Percentiles rank a stretch among this genome's conserved stretches.
Evolutionary conservation across 2,329 filamentous ascomycete species (phyloP).

Genomic region (Trichoderma pleuroti): DNA sequence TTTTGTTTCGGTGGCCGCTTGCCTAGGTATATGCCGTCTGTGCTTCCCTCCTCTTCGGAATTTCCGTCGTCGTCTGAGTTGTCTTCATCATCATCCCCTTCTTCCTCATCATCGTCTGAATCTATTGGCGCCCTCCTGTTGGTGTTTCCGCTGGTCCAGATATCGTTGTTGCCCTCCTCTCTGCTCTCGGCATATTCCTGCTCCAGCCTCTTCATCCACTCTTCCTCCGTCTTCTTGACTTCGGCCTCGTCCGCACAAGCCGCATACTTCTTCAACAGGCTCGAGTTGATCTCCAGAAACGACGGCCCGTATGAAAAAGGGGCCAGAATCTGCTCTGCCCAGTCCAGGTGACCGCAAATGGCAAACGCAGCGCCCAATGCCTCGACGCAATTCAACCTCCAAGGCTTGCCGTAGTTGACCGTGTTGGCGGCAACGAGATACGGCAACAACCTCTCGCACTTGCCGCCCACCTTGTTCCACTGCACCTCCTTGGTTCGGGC

Average conservation of each 20-base stretch:
- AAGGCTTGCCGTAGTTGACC: constrained; percentile 95
- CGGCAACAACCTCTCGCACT: constrained; percentile 84
- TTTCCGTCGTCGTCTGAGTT: constrained; percentile 43
- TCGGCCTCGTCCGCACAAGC: constrained; percentile 76
- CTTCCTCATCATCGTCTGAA: constrained; percentile 52
- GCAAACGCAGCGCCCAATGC: constrained; percentile 88
- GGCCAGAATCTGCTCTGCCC: constrained; percentile 78
- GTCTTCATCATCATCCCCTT: constrained; percentile 47
- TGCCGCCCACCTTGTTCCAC: constrained; percentile 86
- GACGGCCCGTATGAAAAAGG: constrained; percentile 85
- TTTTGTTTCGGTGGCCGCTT: constrained; percentile 42
- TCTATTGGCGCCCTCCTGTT: constrained; percentile 61
- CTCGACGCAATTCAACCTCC: constrained; percentile 93
- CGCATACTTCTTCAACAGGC: constrained; percentile 78
- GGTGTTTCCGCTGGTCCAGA: constrained; percentile 88
- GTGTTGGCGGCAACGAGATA: constrained; percentile 96
- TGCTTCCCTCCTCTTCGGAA: constrained; percentile 42
- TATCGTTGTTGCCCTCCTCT: constrained; percentile 65
- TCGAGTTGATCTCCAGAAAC: constrained; percentile 87
- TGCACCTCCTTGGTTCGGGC: constrained; percentile 87
- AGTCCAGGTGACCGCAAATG: constrained; percentile 88
- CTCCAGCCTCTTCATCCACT: constrained; percentile 87
- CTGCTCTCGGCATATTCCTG: constrained; percentile 81
- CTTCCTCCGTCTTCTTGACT: constrained; percentile 78
- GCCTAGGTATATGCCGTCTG: constrained; percentile 60